Evolutionary conservation across 1,139 yeast species (phyloP).

Genomic region (Kodamaea suecica): DNA sequence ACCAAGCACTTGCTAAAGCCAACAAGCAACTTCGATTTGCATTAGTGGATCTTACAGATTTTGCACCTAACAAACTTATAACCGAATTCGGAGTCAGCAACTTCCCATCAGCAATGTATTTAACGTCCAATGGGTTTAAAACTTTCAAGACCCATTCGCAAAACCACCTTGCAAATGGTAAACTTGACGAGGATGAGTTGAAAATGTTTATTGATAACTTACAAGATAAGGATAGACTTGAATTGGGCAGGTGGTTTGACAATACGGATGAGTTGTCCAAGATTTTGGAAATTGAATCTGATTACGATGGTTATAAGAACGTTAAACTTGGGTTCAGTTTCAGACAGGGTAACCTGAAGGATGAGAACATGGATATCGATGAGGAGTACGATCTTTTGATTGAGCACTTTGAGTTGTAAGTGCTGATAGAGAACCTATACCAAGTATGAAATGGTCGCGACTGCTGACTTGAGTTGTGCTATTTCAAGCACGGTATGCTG

Average conservation of each 20-base stretch:
- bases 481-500: too few relatives aligned
- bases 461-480: too few relatives aligned
- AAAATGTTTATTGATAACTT: conserved; percentile 21
- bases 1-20: conserved; percentile 26
- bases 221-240: conserved; percentile 9
- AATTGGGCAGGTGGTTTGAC: conserved; percentile 23
- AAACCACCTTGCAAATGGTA: conserved; percentile 20
- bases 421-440: not conserved
- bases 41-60: conserved; percentile 25
- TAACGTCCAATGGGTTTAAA: conserved; percentile 24
- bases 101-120: conserved; percentile 34
- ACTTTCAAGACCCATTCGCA: conserved; percentile 26
- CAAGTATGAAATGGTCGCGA: not conserved
- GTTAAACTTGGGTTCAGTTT: conserved; percentile 20
- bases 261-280: conserved; percentile 13
- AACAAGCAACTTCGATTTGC: conserved; percentile 20
- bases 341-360: conserved; percentile 10
- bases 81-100: conserved; percentile 28
- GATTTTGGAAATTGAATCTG: conserved; percentile 11
- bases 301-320: conserved; percentile 15
- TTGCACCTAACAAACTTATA: conserved; percentile 20
- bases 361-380: conserved; percentile 14
- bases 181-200: conserved; percentile 21
- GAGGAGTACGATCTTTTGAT: conserved; percentile 22
- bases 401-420: conserved; percentile 19